Percentiles rank a stretch among this genome's conserved stretches.
Evolutionary conservation across 306 rosid species (phyloP).

Genomic region (Lathyrus aphaca): DNA sequence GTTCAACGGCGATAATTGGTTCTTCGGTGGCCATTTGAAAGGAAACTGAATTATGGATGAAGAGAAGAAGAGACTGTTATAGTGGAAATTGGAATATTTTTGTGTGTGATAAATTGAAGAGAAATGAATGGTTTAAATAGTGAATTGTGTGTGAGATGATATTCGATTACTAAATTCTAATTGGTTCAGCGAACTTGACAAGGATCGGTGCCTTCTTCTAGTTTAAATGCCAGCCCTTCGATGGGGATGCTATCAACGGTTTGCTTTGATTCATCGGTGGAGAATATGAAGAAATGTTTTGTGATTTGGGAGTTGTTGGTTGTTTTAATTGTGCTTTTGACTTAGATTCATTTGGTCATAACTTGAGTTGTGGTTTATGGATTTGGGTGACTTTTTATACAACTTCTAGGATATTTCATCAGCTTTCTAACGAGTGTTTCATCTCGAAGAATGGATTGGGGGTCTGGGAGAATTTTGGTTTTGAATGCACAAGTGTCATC

Average conservation of each 20-base stretch:
- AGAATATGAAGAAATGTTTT: background rate
- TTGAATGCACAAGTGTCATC: no score
- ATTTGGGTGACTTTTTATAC: no score
- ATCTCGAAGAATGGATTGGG: no score
- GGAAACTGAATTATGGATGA: no score
- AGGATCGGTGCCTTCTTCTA: constrained; percentile 37
- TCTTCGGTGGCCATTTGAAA: constrained; percentile 43
- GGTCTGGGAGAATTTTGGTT: no score
- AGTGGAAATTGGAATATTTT: constrained; percentile 5
- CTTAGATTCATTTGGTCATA: constrained; percentile 49
- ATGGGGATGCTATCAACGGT: constrained; percentile 61
- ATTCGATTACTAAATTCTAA: constrained; percentile 48
- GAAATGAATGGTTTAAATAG: constrained; percentile 66
- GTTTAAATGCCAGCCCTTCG: constrained; percentile 72
- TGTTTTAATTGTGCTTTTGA: constrained; percentile 73
- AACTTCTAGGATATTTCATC: no score
- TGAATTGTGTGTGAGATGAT: constrained; percentile 42
- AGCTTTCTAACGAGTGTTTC: no score
- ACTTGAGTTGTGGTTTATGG: constrained; percentile 1
- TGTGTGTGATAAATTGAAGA: constrained; percentile 48
- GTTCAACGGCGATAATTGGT: constrained; percentile 44
- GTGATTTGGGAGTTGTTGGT: background rate
- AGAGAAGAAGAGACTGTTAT: no score
- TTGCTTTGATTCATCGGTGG: background rate
- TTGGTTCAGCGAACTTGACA: constrained; percentile 45